Evolutionary conservation across 2,329 filamentous ascomycete genomes (phyloP).

Genomic region (Lachnellula subtilissima): DNA sequence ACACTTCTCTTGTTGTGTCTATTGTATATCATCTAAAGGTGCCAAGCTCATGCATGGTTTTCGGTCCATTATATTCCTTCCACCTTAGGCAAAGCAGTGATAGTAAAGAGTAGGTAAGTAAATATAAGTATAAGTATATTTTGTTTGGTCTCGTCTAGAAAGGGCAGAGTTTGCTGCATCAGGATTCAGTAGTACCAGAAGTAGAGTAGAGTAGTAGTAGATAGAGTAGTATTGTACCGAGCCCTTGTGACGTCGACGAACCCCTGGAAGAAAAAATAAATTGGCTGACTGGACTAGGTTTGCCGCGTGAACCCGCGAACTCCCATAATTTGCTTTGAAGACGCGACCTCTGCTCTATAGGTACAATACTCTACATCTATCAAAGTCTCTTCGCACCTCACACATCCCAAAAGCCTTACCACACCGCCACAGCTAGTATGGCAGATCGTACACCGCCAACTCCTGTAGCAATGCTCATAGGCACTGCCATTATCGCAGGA

Average conservation of each 20-base stretch:
- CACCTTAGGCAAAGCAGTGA: too few relatives aligned
- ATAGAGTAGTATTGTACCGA: neutral
- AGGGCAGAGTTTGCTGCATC: too few relatives aligned
- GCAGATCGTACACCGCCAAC: slow-evolving; percentile 27
- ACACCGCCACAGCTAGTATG: slow-evolving; percentile 15
- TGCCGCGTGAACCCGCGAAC: neutral
- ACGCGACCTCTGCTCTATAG: neutral
- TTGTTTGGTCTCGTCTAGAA: too few relatives aligned
- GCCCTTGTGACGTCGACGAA: neutral
- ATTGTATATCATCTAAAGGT: neutral
- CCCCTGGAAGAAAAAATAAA: neutral
- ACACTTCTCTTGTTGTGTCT: neutral
- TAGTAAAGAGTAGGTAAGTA: too few relatives aligned
- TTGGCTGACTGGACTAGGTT: too few relatives aligned
- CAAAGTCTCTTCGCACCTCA: neutral
- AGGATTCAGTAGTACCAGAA: too few relatives aligned
- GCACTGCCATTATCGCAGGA: slow-evolving; percentile 69
- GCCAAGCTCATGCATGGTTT: neutral
- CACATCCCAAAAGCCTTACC: neutral
- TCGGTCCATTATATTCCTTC: too few relatives aligned
- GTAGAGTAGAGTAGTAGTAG: too few relatives aligned
- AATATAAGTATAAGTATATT: too few relatives aligned
- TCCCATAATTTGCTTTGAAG: neutral
- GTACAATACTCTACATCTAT: too few relatives aligned
- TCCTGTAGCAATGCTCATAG: slow-evolving; percentile 54